Conservation (phyloP, 208 protist genomes). For the Crithidia sp. region DNA sequence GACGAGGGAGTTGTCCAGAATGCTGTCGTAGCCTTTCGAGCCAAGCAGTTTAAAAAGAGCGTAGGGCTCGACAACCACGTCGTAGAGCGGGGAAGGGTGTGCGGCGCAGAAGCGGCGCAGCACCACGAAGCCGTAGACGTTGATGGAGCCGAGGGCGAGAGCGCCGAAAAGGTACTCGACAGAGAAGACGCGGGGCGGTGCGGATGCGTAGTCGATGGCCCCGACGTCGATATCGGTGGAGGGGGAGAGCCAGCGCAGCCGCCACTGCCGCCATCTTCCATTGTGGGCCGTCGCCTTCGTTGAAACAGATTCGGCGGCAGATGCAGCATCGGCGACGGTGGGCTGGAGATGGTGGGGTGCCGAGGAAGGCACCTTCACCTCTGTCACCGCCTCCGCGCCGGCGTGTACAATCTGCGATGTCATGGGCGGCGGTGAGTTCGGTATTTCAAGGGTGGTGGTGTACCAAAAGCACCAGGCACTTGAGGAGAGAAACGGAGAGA, state of each 20-base stretch:
- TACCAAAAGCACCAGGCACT: no score
- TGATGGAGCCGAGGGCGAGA: not conserved
- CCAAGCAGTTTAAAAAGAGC: not conserved
- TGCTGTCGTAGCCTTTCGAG: not conserved
- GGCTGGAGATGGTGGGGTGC: no score
- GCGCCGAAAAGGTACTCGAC: constrained; percentile 8
- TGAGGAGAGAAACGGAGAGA: no score
- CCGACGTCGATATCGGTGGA: not conserved
- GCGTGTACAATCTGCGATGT: no score
- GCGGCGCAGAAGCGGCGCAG: not conserved
- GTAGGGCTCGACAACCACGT: not conserved
- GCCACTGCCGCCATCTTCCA: not conserved
- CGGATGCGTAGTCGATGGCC: not conserved
- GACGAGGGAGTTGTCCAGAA: not conserved
- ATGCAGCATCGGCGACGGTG: no score
- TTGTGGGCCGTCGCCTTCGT: no score
- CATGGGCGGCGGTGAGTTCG: no score
- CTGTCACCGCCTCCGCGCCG: no score
- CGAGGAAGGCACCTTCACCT: no score
- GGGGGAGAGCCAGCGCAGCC: not conserved
- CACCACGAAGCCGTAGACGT: constrained; percentile 3
- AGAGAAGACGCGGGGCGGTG: not conserved
- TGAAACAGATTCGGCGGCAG: no score
- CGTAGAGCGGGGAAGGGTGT: not conserved
- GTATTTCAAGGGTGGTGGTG: no score